Evolutionary conservation across 371 early-diverging fungal genomes (phyloP), one percentile per base, ranked within the genome.

Genomic region (Apophysomyces variabilis): DNA sequence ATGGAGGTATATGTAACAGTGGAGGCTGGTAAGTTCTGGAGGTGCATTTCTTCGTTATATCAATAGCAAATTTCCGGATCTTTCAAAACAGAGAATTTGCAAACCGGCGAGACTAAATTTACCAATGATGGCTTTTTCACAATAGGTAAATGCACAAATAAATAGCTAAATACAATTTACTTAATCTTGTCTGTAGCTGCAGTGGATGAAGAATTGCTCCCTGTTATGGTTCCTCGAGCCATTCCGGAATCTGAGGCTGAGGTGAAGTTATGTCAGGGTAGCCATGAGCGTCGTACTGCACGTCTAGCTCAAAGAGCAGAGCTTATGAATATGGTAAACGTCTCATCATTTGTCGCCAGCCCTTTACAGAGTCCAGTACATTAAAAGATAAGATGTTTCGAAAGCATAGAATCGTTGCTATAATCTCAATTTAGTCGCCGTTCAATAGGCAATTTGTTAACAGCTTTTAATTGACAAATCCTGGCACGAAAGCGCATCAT

Each of bases 101-200:
- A 79, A 18, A 85, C 86, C 0, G 84, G 85, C 3, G 79, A 84
- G 41, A 83, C 75, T 3, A 80, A 83, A 7, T 87, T 87, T 60
- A 86, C 88, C 38, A 87, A 87, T 58, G 88, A 87, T 62, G 86
- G 77, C 1, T 87, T 87, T 61, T 87, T 87, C 62, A 86, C 88
- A 1, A 80, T 87, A 37, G 82, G 77, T 77, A 77, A 69, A 65
- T 11, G 38, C 46, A 11, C 13, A 66, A 7, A 35, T 58, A 14
- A 62, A 21, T 21, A 63, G 58, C 5, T 9, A 6, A 69, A 38
- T 8, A 3, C 3, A 35, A 44, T 54, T 13, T 35, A 32, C 41
- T 60, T 21, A 43, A 35, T 39, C 26, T 58, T 3, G 32, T 63
- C 11, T 56, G 35, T 58, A 79, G 84, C 77, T 58, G 85, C 85